These are phyloP conservation scores for Santalum album DNA, from an alignment of 164 flowering plant species.

Conservation along the genomic window DNA sequence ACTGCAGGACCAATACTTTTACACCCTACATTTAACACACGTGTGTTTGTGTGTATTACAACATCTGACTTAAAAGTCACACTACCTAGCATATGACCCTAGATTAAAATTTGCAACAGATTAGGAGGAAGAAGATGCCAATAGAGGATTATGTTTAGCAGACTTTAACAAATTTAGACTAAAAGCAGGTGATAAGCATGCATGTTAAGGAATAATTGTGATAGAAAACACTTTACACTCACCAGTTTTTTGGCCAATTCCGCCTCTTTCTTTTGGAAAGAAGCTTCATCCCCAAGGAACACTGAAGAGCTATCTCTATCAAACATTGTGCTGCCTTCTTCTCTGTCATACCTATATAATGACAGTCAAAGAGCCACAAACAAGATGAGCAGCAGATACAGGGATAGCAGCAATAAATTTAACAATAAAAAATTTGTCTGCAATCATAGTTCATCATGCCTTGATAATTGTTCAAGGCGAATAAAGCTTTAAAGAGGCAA, in stretches of 20 bases:
- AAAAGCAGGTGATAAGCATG: not conserved
- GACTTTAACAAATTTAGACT: too few species aligned
- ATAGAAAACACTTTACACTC: conserved; percentile 9
- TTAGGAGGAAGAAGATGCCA: not conserved
- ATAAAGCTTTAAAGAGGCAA: too few species aligned
- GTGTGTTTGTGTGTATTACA: too few species aligned
- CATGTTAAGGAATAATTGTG: not conserved
- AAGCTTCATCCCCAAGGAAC: conserved; percentile 74
- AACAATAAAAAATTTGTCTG: not conserved
- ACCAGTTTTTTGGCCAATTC: conserved; percentile 88
- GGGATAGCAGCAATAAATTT: not conserved
- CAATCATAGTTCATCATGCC: too few species aligned
- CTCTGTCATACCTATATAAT: conserved; percentile 80
- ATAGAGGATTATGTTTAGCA: too few species aligned
- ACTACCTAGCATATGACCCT: too few species aligned
- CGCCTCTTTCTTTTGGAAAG: conserved; percentile 78
- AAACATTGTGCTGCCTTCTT: conserved; percentile 69
- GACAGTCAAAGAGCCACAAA: not conserved
- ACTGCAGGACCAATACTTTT: too few species aligned
- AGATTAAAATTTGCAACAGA: too few species aligned
- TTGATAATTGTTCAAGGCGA: too few species aligned
- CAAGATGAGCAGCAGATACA: not conserved
- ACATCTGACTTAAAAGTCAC: too few species aligned
- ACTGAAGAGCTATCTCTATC: conserved; percentile 64
- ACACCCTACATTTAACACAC: too few species aligned